Base-by-base conservation (phyloP, 331 rosid species). In the Arachis monticola region DNA sequence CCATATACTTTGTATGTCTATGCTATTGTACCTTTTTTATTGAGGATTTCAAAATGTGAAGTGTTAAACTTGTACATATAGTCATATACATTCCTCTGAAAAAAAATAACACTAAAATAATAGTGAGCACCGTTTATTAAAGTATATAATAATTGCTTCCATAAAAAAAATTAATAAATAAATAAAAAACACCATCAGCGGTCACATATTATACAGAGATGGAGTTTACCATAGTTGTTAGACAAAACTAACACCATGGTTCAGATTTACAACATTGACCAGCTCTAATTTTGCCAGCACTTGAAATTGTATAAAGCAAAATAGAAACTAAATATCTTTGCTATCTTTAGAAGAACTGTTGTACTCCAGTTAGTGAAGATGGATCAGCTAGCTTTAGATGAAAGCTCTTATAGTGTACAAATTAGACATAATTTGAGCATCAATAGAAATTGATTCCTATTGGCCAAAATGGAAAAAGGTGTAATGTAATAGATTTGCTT, bases 231-330 rank as follows among this genome's bases (percentile, higher is more conserved):
- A 65, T n/a, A 48, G 56, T 13, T 14, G 62, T 76, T 22, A 69
- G 74, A 69, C 60, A 52, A 51, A 62, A 55, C 50, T 62, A 75
- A 52, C 31, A 53, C 27, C 5, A 62, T 32, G 69, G 2, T 44
- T 69, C 53, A 50, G 71, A 77, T 69, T 77, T 69, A 69, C 76
- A 69, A 40, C 64, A 69, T 61, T 35, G 12, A 69, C 22, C 70
- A 67, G 32, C 61, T 68, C 82, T 67, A 71, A 64, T 57, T 57
- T 35, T 72, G 51, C 38, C 57, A 35, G 46, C 63, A 63, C 48
- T 17, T 35, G 61, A 64, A 57, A 32, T 45, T 7, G 73, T 75
- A 56, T 17, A 75, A 56, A 14, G 47, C 40, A 35, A 64, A 55
- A 31, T 52, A 59, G 27, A 72, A 79, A 57, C 77, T 65, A 58